A percentile compares a stretch with the other conserved stretches of the same genome.
Evolutionary conservation across 2,329 filamentous ascomycete genomes (phyloP).

Genomic region (Phoma herbarum): DNA sequence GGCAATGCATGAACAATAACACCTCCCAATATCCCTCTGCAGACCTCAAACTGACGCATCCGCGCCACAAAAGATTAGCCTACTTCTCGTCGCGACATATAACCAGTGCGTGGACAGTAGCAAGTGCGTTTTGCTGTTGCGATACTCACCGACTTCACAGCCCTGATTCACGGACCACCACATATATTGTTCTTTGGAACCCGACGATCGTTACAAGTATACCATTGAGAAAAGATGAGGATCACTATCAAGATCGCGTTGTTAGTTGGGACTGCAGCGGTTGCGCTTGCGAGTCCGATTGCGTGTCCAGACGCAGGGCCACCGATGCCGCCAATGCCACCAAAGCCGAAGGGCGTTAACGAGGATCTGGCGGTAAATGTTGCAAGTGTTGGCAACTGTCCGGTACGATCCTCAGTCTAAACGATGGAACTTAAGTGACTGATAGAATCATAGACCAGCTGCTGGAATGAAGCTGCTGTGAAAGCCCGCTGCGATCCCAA

Average conservation of each 20-base stretch:
- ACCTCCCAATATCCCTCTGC: conserved; percentile 10
- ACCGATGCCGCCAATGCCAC: conserved; percentile 5
- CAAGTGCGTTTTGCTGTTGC: conserved; percentile 8
- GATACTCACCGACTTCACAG: conserved; percentile 11
- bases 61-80: background rate
- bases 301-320: conserved; percentile 9
- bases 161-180: conserved; percentile 6
- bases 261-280: conserved; percentile 22
- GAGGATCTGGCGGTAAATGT: conserved; percentile 24
- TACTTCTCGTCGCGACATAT: conserved; percentile 14
- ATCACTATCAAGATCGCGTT: conserved; percentile 26
- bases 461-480: conserved; percentile 46
- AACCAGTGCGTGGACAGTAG: conserved; percentile 8
- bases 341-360: conserved; percentile 2
- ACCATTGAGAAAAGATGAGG: conserved; percentile 22
- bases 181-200: conserved; percentile 17
- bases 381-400: conserved; percentile 35
- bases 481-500: conserved; percentile 44
- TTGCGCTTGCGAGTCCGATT: conserved; percentile 35
- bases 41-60: conserved; percentile 11
- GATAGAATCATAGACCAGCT: conserved; percentile 34
- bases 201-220: conserved; percentile 20
- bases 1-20: conserved; percentile 14
- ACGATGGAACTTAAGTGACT: conserved; percentile 1
- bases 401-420: conserved; percentile 29